A percentile compares a stretch with the other conserved stretches of the same genome.
phyloP scores from a whole-genome alignment of 1,284 basidiomycete species.

The Heterobasidion annosum region DNA sequence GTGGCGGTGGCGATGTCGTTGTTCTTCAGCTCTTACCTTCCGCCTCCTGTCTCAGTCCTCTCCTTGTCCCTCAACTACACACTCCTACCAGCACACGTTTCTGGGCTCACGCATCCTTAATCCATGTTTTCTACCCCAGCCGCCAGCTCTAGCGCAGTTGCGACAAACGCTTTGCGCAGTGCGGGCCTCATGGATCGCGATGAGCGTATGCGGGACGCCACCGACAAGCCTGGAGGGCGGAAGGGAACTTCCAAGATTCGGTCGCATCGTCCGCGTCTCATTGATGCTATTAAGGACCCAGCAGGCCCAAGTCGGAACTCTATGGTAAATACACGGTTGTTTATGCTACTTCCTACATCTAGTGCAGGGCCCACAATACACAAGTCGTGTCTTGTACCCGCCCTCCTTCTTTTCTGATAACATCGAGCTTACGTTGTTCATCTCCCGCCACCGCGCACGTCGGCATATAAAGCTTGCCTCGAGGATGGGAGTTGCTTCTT shows the following conservation, averaged over 20 bases:
- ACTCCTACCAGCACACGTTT: neutral
- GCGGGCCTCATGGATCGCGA: slow-evolving; percentile 70
- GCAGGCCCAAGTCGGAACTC: slow-evolving; percentile 36
- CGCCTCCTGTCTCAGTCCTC: slow-evolving; percentile 4
- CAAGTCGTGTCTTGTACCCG: slow-evolving; percentile 19
- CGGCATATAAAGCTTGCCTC: slow-evolving; percentile 20
- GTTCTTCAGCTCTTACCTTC: neutral
- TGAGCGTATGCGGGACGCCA: slow-evolving; percentile 58
- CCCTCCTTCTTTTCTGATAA: slow-evolving; percentile 22
- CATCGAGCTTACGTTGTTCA: slow-evolving; percentile 33
- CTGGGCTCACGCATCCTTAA: too few species aligned
- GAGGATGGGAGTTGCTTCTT: slow-evolving; percentile 23
- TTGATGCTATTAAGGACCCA: slow-evolving; percentile 50
- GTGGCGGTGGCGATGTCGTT: neutral
- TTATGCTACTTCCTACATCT: slow-evolving; percentile 15
- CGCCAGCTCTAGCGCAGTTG: slow-evolving; percentile 44
- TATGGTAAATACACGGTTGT: slow-evolving; percentile 54
- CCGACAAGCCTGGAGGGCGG: slow-evolving; percentile 58
- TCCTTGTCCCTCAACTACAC: neutral
- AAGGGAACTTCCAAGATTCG: slow-evolving; percentile 54
- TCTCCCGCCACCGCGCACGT: slow-evolving; percentile 18
- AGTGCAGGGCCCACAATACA: slow-evolving; percentile 17
- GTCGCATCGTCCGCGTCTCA: slow-evolving; percentile 46
- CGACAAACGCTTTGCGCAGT: slow-evolving; percentile 47
- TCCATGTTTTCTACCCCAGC: slow-evolving; percentile 44